Evolutionary conservation across 352 stramenopile species (phyloP).

Genomic region (Pythium chondricola): DNA sequence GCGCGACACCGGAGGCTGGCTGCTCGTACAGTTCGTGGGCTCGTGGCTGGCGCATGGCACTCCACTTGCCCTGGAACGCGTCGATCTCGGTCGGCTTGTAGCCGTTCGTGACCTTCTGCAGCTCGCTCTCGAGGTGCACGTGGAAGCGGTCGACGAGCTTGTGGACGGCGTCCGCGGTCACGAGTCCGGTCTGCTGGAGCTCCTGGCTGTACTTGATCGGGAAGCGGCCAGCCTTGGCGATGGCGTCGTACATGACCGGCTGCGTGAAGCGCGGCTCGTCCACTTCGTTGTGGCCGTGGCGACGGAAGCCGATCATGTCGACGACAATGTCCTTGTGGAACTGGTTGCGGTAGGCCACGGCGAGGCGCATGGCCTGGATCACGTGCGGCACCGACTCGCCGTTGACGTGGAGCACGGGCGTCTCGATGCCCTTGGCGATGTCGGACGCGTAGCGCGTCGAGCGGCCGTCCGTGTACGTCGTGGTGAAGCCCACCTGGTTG

Average conservation of each 20-base stretch:
- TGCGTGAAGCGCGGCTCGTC: slow-evolving; percentile 88
- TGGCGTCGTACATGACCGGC: slow-evolving; percentile 79
- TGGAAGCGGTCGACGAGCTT: slow-evolving; percentile 53
- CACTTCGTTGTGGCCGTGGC: slow-evolving; percentile 88
- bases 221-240: slow-evolving; percentile 59
- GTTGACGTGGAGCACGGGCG: slow-evolving; percentile 86
- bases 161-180: slow-evolving; percentile 48
- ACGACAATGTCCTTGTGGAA: slow-evolving; percentile 87
- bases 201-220: slow-evolving; percentile 66
- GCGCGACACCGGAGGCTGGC: slow-evolving; percentile 39
- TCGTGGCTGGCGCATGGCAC: slow-evolving; percentile 39
- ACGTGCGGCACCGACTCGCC: slow-evolving; percentile 76
- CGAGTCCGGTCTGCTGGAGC: slow-evolving; percentile 45
- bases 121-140: slow-evolving; percentile 58
- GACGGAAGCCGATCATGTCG: slow-evolving; percentile 78
- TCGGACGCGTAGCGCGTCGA: slow-evolving; percentile 84
- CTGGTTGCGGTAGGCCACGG: slow-evolving; percentile 72
- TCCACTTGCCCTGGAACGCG: slow-evolving; percentile 73
- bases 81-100: slow-evolving; percentile 67
- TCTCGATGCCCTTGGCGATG: slow-evolving; percentile 76
- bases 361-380: slow-evolving; percentile 64
- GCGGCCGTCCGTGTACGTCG: slow-evolving; percentile 68
- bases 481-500: slow-evolving; percentile 89
- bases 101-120: slow-evolving; percentile 41
- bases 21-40: slow-evolving; percentile 50